These are phyloP conservation scores for Calocybe cyanea DNA, from an alignment of 768 basidiomycete genomes.

Conservation along the genomic window DNA sequence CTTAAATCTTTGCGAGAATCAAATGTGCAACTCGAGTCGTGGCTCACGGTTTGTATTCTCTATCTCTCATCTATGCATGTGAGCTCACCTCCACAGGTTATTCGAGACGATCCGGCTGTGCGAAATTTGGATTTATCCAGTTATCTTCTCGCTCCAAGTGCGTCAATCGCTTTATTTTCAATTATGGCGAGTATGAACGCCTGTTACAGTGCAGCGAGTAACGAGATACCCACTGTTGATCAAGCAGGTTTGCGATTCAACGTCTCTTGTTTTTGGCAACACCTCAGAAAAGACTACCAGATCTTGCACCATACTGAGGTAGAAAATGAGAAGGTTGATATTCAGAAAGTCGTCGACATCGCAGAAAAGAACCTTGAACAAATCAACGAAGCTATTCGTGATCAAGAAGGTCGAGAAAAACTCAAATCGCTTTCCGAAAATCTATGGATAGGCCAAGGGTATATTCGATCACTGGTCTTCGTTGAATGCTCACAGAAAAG, in stretches of 20 bases:
- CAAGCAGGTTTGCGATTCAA: constrained; percentile 56
- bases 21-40: constrained; percentile 59
- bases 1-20: constrained; percentile 69
- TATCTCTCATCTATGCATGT: not conserved
- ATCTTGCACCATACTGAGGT: constrained; percentile 77
- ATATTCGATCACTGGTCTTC: no score
- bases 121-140: constrained; percentile 87
- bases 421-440: constrained; percentile 69
- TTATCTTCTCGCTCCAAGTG: constrained; percentile 89
- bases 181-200: constrained; percentile 1
- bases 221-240: constrained; percentile 92
- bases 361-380: constrained; percentile 70
- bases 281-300: no score
- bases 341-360: constrained; percentile 52
- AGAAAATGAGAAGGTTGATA: constrained; percentile 54
- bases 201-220: constrained; percentile 80
- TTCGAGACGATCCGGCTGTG: constrained; percentile 73
- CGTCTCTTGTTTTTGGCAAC: no score
- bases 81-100: constrained; percentile 37
- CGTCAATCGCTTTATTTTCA: constrained; percentile 19
- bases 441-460: constrained; percentile 88
- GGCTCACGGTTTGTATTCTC: constrained; percentile 54
- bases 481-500: not conserved
- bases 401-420: constrained; percentile 75
- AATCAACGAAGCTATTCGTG: constrained; percentile 88